Conservation (phyloP, 2,329 filamentous ascomycete genomes). For the Fusarium brevicatenulatum region DNA sequence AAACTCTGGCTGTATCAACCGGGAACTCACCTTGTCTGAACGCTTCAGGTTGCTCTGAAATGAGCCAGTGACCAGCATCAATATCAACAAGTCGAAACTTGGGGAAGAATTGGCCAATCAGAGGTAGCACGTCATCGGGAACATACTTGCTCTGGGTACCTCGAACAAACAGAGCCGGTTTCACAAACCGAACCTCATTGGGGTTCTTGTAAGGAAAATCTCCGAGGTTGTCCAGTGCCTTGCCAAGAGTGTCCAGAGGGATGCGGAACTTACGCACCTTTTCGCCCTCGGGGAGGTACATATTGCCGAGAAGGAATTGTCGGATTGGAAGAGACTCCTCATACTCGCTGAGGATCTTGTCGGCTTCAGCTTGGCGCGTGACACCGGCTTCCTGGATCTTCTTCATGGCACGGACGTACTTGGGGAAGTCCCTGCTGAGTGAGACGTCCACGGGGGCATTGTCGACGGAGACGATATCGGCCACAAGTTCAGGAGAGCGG, state of each 20-base stretch:
- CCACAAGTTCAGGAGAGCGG: constrained; percentile 71
- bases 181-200: constrained; percentile 73
- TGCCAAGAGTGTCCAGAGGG: constrained; percentile 76
- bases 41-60: constrained; percentile 84
- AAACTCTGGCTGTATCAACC: background rate
- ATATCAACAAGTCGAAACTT: constrained; percentile 78
- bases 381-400: constrained; percentile 76
- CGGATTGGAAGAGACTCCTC: constrained; percentile 80
- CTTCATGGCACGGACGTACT: constrained; percentile 87
- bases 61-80: constrained; percentile 87
- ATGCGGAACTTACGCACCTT: constrained; percentile 78
- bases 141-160: constrained; percentile 83
- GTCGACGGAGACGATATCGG: constrained; percentile 83
- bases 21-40: constrained; percentile 74
- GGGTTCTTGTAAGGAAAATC: constrained; percentile 89
- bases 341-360: constrained; percentile 78
- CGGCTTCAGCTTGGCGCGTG: constrained; percentile 79
- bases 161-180: constrained; percentile 82
- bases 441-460: constrained; percentile 88
- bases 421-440: constrained; percentile 77
- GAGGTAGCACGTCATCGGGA: constrained; percentile 80
- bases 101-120: constrained; percentile 85
- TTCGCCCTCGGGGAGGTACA: constrained; percentile 65
- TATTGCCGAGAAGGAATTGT: constrained; percentile 91
- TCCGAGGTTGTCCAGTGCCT: constrained; percentile 77